phyloP scores from a whole-genome alignment of 768 basidiomycete genomes.

The Agaricus sinodeliciosus region DNA sequence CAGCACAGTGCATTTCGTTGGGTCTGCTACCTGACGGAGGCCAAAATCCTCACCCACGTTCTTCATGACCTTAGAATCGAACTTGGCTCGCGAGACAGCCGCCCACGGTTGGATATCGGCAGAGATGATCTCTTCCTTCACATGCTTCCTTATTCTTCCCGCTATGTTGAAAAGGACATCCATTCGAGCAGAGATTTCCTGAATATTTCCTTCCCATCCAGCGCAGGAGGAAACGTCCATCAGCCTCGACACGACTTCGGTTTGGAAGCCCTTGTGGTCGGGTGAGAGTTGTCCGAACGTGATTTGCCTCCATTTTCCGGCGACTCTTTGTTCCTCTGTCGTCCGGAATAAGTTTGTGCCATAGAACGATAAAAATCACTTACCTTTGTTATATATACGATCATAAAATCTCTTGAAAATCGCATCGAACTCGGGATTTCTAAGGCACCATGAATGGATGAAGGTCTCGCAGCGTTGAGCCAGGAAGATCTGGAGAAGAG shows the following conservation, averaged over 20 bases:
- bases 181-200: not conserved
- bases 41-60: not conserved
- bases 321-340: constrained; percentile 16
- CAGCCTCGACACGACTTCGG: not conserved
- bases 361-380: not conserved
- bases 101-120: constrained; percentile 2
- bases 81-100: not conserved
- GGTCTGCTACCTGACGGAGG: not conserved
- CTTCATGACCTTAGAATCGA: not conserved
- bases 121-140: not conserved
- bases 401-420: constrained; percentile 22
- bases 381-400: not conserved
- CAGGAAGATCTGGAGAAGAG: constrained; percentile 2
- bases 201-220: not conserved
- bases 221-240: not conserved
- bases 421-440: constrained; percentile 26
- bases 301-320: constrained; percentile 46
- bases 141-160: not conserved
- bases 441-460: constrained; percentile 31
- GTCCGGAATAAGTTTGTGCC: not conserved
- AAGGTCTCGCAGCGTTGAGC: constrained; percentile 23
- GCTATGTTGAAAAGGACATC: not conserved
- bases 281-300: constrained; percentile 19
- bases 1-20: not conserved
- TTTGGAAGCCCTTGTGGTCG: not conserved